These are phyloP conservation scores for Bruguiera gymnorhiza DNA, from an alignment of 345 rosid genomes.

Conservation along the genomic window DNA sequence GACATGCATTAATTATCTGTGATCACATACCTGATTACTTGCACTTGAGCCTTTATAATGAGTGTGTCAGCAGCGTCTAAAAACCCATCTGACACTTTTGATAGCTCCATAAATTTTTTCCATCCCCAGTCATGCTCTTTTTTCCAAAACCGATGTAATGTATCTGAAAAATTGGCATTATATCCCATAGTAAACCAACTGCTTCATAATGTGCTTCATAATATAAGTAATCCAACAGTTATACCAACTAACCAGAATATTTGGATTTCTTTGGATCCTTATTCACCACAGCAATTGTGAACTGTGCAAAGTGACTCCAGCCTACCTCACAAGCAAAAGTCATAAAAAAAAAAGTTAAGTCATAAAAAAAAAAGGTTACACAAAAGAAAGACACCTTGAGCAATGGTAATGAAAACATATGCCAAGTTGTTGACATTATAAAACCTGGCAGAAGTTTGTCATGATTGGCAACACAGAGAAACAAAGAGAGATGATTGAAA, in stretches of 20 bases:
- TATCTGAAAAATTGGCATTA: slow-evolving; percentile 48
- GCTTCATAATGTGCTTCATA: background rate
- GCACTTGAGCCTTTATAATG: slow-evolving; percentile 90
- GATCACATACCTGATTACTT: slow-evolving; percentile 71
- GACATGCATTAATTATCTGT: background rate
- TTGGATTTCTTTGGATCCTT: slow-evolving; percentile 88
- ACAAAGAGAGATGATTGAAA: slow-evolving; percentile 84
- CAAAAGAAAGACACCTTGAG: background rate
- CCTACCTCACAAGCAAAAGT: slow-evolving; percentile 43
- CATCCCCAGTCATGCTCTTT: slow-evolving; percentile 98
- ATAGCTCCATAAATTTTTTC: slow-evolving; percentile 91
- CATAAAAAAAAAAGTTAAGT: slow-evolving; percentile 6
- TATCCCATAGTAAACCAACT: slow-evolving; percentile 23
- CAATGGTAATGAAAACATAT: background rate
- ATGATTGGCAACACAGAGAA: slow-evolving; percentile 85
- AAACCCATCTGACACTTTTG: slow-evolving; percentile 79
- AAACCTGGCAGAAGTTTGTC: slow-evolving; percentile 96
- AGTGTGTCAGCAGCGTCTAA: slow-evolving; percentile 72
- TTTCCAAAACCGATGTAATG: slow-evolving; percentile 86
- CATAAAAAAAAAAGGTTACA: slow-evolving; percentile 4
- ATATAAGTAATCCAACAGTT: slow-evolving; percentile 6
- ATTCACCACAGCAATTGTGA: slow-evolving; percentile 85
- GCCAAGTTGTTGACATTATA: slow-evolving; percentile 7
- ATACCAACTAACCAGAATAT: slow-evolving; percentile 63
- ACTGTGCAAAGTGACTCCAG: slow-evolving; percentile 97